Conservation (phyloP, 441 rosid species). For the Eutrema salsugineum region DNA sequence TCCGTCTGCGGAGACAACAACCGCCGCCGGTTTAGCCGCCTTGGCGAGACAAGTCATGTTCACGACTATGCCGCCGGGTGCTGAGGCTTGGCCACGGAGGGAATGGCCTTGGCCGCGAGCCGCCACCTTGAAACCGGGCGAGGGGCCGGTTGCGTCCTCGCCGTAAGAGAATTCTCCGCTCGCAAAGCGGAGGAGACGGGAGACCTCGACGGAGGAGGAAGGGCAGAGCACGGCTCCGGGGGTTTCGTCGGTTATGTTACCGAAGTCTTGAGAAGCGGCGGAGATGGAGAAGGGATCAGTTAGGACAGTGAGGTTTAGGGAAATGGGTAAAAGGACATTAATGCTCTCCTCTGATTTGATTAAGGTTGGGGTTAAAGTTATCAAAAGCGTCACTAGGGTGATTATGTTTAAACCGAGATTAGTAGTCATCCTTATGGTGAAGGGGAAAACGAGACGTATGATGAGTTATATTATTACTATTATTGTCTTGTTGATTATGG, state of each 20-base stretch:
- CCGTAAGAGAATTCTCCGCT: constrained; percentile 33
- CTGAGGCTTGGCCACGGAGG: constrained; percentile 73
- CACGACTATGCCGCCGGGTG: constrained; percentile 61
- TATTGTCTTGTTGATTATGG: constrained; percentile 20
- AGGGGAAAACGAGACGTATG: not conserved
- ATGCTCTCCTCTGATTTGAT: constrained; percentile 17
- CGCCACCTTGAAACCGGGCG: constrained; percentile 44
- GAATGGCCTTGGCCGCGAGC: constrained; percentile 91
- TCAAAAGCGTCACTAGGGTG: constrained; percentile 10
- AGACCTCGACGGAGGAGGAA: constrained; percentile 47
- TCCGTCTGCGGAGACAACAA: constrained; percentile 27
- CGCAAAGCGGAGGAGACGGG: constrained; percentile 43
- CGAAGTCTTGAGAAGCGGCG: constrained; percentile 63
- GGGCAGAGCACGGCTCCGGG: constrained; percentile 80
- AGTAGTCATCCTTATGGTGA: constrained; percentile 16
- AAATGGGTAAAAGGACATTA: constrained; percentile 26
- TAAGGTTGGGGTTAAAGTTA: not conserved
- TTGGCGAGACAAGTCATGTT: constrained; percentile 59
- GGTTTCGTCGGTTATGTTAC: constrained; percentile 46
- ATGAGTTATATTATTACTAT: not conserved
- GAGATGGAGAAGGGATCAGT: constrained; percentile 43
- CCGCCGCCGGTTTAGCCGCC: constrained; percentile 27
- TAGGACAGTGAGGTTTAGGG: constrained; percentile 38
- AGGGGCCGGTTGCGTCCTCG: not conserved
- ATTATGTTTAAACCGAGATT: constrained; percentile 10